A percentile compares a stretch with the other conserved stretches of the same genome.
Evolutionary conservation across 768 basidiomycete genomes (phyloP).

Genomic region (Termitomyces eurrhizus): DNA sequence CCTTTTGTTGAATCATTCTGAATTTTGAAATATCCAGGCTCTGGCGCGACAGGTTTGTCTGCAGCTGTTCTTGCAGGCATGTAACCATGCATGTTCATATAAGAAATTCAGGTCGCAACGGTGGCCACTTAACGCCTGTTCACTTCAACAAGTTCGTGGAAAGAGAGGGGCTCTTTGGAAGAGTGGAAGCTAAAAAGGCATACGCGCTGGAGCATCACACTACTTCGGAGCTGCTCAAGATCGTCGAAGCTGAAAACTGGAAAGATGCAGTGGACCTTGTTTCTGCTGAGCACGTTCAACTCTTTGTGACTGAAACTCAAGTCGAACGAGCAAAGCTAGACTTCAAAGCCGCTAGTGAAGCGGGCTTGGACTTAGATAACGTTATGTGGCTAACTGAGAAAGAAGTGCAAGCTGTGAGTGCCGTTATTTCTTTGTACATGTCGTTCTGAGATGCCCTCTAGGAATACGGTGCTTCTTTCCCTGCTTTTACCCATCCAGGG

Average conservation of each 20-base stretch:
- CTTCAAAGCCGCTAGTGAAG: constrained; percentile 47
- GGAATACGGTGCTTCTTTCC: constrained; percentile 45
- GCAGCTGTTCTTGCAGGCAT: background rate
- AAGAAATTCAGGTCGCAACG: constrained; percentile 62
- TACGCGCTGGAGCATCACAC: constrained; percentile 59
- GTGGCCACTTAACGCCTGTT: constrained; percentile 64
- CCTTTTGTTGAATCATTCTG: background rate
- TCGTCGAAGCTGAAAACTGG: constrained; percentile 43
- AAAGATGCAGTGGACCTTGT: constrained; percentile 58
- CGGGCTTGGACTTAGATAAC: constrained; percentile 42
- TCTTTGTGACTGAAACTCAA: constrained; percentile 48
- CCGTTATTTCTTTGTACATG: background rate
- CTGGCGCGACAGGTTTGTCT: constrained; percentile 66
- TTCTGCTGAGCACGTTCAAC: constrained; percentile 45
- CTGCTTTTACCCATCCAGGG: constrained; percentile 48
- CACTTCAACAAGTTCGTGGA: constrained; percentile 42
- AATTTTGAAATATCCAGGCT: constrained; percentile 37
- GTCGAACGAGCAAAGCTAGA: constrained; percentile 35
- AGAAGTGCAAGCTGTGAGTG: constrained; percentile 44
- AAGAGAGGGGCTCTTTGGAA: constrained; percentile 37
- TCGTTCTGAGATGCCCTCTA: constrained; percentile 11
- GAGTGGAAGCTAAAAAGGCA: constrained; percentile 49
- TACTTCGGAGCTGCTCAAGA: constrained; percentile 38
- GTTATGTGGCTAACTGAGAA: constrained; percentile 45
- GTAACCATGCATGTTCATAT: background rate